Conservation (phyloP, 495 filamentous ascomycete genomes). For the Annulohypoxylon bovei region DNA sequence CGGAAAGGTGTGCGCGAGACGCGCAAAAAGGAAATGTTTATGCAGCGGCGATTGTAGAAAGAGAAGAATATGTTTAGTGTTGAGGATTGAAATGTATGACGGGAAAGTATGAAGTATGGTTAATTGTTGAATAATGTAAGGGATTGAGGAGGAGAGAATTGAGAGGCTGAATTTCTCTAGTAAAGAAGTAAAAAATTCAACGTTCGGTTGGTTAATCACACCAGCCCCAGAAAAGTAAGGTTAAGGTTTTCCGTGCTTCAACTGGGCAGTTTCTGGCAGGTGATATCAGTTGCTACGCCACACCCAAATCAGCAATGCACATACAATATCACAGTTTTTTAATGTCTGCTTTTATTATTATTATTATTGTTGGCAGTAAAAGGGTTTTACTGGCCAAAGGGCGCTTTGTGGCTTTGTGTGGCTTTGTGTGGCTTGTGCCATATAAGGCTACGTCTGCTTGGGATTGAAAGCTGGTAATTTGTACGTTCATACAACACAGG, state of each 20-base stretch:
- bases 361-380: no score
- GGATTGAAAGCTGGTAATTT: no score
- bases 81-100: constrained; percentile 25
- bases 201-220: constrained; percentile 7
- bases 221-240: constrained; percentile 27
- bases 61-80: constrained; percentile 22
- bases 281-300: not conserved
- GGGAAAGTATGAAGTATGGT: constrained; percentile 33
- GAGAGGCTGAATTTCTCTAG: constrained; percentile 29
- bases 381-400: no score
- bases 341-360: not conserved
- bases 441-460: no score
- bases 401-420: no score
- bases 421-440: no score
- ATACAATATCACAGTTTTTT: no score
- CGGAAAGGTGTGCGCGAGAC: constrained; percentile 33
- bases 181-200: constrained; percentile 28
- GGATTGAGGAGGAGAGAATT: constrained; percentile 21
- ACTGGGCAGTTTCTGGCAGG: not conserved
- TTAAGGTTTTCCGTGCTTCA: constrained; percentile 16
- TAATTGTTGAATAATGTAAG: constrained; percentile 4
- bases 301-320: not conserved
- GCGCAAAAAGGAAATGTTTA: constrained; percentile 36
- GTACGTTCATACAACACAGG: no score
- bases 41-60: constrained; percentile 18